These are phyloP conservation scores for Cutaneotrichosporon mucoides DNA, from an alignment of 1,284 basidiomycete species.

Conservation along the genomic window DNA sequence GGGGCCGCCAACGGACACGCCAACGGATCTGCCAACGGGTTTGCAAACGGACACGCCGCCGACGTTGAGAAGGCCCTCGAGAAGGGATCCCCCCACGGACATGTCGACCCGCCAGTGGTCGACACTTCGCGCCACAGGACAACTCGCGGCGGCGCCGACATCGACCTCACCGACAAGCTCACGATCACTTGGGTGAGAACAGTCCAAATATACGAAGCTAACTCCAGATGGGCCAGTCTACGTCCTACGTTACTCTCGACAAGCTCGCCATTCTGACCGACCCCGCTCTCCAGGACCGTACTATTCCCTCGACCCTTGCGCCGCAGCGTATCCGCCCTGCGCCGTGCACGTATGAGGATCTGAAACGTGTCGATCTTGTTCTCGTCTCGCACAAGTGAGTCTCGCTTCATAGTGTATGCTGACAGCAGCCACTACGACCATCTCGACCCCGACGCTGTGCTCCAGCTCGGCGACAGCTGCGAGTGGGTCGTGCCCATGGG, in stretches of 20 bases:
- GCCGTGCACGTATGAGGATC: constrained; percentile 48
- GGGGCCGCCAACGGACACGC: constrained; percentile 1
- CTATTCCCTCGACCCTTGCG: constrained; percentile 46
- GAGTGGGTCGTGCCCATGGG: constrained; percentile 46
- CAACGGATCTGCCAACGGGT: not conserved
- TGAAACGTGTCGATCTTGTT: constrained; percentile 50
- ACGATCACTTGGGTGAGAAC: constrained; percentile 40
- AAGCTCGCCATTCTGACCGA: constrained; percentile 53
- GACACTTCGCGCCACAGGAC: constrained; percentile 5
- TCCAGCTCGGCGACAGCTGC: constrained; percentile 43
- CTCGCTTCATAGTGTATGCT: not conserved
- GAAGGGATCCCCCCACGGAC: too few relatives aligned
- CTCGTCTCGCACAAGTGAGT: constrained; percentile 52
- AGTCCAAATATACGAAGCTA: not conserved
- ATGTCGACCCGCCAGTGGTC: too few relatives aligned
- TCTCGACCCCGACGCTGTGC: constrained; percentile 44
- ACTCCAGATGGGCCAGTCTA: constrained; percentile 49
- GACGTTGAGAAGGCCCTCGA: too few relatives aligned
- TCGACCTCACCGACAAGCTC: constrained; percentile 43
- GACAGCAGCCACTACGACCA: constrained; percentile 45
- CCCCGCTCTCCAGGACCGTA: constrained; percentile 52
- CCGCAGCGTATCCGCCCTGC: constrained; percentile 49
- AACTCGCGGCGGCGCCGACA: constrained; percentile 25
- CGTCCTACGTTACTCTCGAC: constrained; percentile 51
- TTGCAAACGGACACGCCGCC: too few relatives aligned